These are phyloP conservation scores for Eremothecium gossypii DNA, from an alignment of 1,139 yeast species.

Conservation along the genomic window DNA sequence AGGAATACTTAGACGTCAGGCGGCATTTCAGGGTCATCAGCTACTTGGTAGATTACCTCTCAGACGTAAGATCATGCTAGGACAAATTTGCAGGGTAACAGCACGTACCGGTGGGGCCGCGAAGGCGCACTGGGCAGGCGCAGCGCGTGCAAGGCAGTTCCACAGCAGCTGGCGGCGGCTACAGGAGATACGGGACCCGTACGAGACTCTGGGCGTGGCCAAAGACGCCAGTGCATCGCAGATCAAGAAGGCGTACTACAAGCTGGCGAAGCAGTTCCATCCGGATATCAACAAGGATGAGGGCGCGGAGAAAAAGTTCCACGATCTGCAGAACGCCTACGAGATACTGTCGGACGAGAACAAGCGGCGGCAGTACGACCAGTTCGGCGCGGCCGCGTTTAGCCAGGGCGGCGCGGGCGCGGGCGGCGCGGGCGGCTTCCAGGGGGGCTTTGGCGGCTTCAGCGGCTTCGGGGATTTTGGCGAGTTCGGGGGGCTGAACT, in stretches of 20 bases:
- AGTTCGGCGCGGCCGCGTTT: constrained; percentile 82
- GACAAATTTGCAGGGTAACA: too few relatives aligned
- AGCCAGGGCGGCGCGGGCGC: constrained; percentile 44
- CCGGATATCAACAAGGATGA: constrained; percentile 94
- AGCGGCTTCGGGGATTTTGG: constrained; percentile 32
- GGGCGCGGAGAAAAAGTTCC: constrained; percentile 82
- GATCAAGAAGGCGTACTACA: constrained; percentile 88
- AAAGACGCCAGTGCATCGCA: constrained; percentile 66
- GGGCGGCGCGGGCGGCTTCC: constrained; percentile 56
- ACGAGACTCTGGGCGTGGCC: constrained; percentile 69
- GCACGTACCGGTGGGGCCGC: too few relatives aligned
- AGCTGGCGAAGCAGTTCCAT: constrained; percentile 86
- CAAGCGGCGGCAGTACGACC: constrained; percentile 85
- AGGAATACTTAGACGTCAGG: too few relatives aligned
- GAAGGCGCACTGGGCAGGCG: too few relatives aligned
- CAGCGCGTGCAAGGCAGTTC: constrained; percentile 1
- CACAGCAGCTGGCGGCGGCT: constrained; percentile 3
- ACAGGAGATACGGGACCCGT: constrained; percentile 56
- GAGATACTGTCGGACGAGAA: constrained; percentile 82
- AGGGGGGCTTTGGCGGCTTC: constrained; percentile 34
- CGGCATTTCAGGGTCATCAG: too few relatives aligned
- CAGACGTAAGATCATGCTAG: too few relatives aligned
- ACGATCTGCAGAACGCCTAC: constrained; percentile 88
- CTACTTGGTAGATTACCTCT: too few relatives aligned
- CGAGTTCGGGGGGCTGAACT: constrained; percentile 44